phyloP scores from a whole-genome alignment of 139 green algal species.

The Auxenochlorella protothecoides region DNA sequence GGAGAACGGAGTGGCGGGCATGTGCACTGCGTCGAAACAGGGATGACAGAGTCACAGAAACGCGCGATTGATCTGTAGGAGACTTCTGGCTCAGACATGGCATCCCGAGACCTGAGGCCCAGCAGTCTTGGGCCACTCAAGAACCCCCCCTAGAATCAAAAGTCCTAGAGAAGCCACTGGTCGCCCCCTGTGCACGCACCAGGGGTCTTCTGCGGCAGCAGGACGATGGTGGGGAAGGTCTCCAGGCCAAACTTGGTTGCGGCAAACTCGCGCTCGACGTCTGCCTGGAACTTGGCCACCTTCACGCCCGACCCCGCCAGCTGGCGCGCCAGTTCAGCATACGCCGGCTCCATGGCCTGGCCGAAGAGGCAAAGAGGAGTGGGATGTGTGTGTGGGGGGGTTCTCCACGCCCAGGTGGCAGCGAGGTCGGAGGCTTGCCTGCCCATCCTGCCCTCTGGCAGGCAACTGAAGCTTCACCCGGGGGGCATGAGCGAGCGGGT shows the following conservation, averaged over 20 bases:
- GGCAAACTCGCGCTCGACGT: constrained; percentile 71
- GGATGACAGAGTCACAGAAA: background rate
- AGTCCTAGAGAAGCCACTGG: background rate
- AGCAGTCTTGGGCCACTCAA: background rate
- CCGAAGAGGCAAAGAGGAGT: background rate
- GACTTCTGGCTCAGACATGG: background rate
- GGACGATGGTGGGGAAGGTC: constrained; percentile 86
- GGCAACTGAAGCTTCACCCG: too few species aligned
- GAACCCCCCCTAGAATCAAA: too few species aligned
- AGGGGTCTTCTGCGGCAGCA: constrained; percentile 38
- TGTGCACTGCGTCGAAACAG: background rate
- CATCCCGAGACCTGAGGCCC: background rate
- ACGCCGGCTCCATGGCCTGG: constrained; percentile 69
- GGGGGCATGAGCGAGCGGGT: too few species aligned
- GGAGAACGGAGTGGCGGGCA: background rate
- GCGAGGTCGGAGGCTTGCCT: too few species aligned
- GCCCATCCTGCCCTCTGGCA: too few species aligned
- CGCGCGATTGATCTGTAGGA: constrained; percentile 1
- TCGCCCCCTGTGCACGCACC: constrained; percentile 17
- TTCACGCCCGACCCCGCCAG: constrained; percentile 42
- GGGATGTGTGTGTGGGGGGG: too few species aligned
- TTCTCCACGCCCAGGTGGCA: too few species aligned
- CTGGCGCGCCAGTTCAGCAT: constrained; percentile 51
- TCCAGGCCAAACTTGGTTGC: constrained; percentile 59
- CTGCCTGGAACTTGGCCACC: constrained; percentile 75